Conservation (phyloP, 2,329 filamentous ascomycete genomes). For the Teratosphaeria viscida region DNA sequence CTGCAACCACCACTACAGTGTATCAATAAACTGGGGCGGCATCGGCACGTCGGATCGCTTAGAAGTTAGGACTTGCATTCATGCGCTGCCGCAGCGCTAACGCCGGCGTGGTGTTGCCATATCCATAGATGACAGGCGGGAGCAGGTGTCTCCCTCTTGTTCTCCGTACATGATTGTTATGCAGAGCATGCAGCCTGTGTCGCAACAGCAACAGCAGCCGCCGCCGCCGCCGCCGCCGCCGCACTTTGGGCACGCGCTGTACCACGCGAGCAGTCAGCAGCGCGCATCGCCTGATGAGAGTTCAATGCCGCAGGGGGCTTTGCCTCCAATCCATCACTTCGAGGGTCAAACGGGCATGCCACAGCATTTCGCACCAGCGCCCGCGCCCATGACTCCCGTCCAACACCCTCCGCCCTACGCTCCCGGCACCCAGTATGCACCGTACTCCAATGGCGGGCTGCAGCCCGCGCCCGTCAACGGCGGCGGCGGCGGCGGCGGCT, state of each 20-base stretch:
- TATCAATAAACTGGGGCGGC: background rate
- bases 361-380: slow-evolving; percentile 13
- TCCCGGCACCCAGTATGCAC: slow-evolving; percentile 11
- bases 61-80: background rate
- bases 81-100: background rate
- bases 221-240: background rate
- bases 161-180: background rate
- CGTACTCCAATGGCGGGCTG: slow-evolving; percentile 14
- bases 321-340: slow-evolving; percentile 15
- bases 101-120: background rate
- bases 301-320: slow-evolving; percentile 4
- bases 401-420: slow-evolving; percentile 15
- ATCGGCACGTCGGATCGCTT: background rate
- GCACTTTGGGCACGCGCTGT: background rate
- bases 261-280: background rate
- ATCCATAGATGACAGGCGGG: background rate
- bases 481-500: slow-evolving; percentile 10
- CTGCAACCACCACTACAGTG: background rate
- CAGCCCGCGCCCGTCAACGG: slow-evolving; percentile 14
- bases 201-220: background rate
- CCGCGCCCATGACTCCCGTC: slow-evolving; percentile 8
- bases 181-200: slow-evolving; percentile 1
- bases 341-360: slow-evolving; percentile 10
- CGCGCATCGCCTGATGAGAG: slow-evolving; percentile 1
- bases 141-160: background rate